Percentiles rank a stretch among this genome's conserved stretches.
These are phyloP conservation scores for Ogataea degrootiae DNA, from an alignment of 805 yeast species.

Conservation along the genomic window DNA sequence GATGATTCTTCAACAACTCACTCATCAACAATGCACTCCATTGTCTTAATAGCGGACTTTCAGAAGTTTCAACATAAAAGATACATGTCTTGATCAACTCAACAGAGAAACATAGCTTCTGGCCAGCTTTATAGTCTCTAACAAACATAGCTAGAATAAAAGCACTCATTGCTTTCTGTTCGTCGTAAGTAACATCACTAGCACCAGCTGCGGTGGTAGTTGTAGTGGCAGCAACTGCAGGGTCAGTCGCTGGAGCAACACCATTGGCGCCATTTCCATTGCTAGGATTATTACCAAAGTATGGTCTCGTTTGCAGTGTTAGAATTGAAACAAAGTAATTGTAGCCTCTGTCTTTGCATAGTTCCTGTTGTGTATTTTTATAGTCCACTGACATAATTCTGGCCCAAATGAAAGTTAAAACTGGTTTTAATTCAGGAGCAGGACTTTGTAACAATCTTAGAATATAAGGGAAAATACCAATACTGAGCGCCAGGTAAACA, in stretches of 20 bases:
- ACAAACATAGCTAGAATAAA: conserved; percentile 83
- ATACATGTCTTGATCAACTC: conserved; percentile 68
- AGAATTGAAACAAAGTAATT: conserved; percentile 81
- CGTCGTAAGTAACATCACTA: conserved; percentile 53
- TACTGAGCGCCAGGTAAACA: conserved; percentile 83
- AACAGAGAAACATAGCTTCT: conserved; percentile 68
- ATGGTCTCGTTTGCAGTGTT: conserved; percentile 35
- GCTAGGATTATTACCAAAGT: conserved; percentile 3
- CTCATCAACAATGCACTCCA: conserved; percentile 85
- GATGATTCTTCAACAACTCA: conserved; percentile 66
- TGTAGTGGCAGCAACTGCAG: conserved; percentile 24
- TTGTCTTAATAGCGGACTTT: conserved; percentile 81
- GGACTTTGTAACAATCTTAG: conserved; percentile 87
- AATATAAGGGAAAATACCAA: conserved; percentile 95
- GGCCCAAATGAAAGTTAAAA: conserved; percentile 95
- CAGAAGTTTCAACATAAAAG: conserved; percentile 62
- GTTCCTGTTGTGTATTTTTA: conserved; percentile 83
- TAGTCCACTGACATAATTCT: conserved; percentile 94
- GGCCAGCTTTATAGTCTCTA: conserved; percentile 74
- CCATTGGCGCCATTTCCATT: conserved; percentile 2
- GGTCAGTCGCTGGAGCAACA: conserved; percentile 21
- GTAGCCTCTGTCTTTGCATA: conserved; percentile 86
- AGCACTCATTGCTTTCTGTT: conserved; percentile 94
- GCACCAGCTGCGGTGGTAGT: conserved; percentile 22
- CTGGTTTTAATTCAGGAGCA: conserved; percentile 92